These are phyloP conservation scores for Murraya paniculata DNA, from an alignment of 345 rosid species.

Conservation along the genomic window DNA sequence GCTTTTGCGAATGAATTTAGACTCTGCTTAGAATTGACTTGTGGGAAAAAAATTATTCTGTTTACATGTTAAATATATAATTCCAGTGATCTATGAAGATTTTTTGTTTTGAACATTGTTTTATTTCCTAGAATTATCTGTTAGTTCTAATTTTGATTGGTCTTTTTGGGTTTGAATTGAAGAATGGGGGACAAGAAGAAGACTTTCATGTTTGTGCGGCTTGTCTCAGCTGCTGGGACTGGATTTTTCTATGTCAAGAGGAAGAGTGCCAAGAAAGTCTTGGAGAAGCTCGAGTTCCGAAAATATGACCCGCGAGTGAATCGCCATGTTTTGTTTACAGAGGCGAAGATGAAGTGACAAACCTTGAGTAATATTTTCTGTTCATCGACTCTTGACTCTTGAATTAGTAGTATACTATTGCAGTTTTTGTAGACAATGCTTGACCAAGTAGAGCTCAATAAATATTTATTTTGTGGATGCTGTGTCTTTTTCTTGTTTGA, in stretches of 20 bases:
- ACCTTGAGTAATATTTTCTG: not conserved
- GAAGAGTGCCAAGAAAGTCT: constrained; percentile 74
- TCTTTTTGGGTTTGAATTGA: not conserved
- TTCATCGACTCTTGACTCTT: not conserved
- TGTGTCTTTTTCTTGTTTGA: not conserved
- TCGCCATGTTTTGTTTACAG: constrained; percentile 88
- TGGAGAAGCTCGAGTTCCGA: constrained; percentile 90
- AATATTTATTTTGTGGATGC: not conserved
- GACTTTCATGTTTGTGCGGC: constrained; percentile 85
- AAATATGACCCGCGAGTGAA: constrained; percentile 92
- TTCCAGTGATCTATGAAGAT: not conserved
- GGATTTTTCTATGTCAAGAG: constrained; percentile 95
- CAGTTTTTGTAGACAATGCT: not conserved
- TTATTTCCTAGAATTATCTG: not conserved
- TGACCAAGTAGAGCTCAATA: not conserved
- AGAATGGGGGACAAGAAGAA: constrained; percentile 87
- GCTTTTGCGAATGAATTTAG: not conserved
- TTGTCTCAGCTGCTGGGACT: constrained; percentile 94
- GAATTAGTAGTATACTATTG: not conserved
- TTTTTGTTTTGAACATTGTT: not conserved
- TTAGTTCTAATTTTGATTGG: constrained; percentile 6
- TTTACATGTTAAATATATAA: not conserved
- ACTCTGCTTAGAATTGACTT: not conserved
- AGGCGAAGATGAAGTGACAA: constrained; percentile 85
- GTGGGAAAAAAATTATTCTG: not conserved